Evolutionary conservation across 192 early-diverging fungal species (phyloP).

Genomic region (Entomortierella chlamydospora): DNA sequence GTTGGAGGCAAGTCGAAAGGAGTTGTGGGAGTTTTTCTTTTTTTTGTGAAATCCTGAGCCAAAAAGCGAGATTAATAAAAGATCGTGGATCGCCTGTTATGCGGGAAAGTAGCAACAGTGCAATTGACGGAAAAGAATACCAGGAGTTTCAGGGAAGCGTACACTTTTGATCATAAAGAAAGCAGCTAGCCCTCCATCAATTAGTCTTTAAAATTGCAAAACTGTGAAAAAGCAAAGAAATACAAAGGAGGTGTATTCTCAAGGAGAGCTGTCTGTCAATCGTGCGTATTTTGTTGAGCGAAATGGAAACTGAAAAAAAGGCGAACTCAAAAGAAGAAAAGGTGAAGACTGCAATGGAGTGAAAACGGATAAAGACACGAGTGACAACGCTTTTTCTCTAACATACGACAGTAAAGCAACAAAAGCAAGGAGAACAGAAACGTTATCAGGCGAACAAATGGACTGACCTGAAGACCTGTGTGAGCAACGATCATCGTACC

Average conservation of each 20-base stretch:
- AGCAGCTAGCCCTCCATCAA: neutral
- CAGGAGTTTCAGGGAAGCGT: neutral
- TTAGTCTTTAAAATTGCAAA: too few relatives aligned
- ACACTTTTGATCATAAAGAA: neutral
- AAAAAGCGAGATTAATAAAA: too few relatives aligned
- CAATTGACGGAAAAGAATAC: neutral
- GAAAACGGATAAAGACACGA: neutral
- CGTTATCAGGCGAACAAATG: slow-evolving; percentile 15
- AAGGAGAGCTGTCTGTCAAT: slow-evolving; percentile 6
- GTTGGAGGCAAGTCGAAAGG: neutral
- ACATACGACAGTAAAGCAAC: neutral
- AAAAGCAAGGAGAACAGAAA: slow-evolving; percentile 6
- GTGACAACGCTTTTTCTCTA: neutral
- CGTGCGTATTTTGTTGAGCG: slow-evolving; percentile 1
- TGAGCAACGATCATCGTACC: neutral
- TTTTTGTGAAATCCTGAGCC: too few relatives aligned
- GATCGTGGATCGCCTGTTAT: too few relatives aligned
- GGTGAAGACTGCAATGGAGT: neutral
- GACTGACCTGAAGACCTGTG: neutral
- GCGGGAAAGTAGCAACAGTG: too few relatives aligned
- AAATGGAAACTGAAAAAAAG: neutral
- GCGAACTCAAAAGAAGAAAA: neutral
- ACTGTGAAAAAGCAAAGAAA: too few relatives aligned
- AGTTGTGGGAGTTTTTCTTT: neutral
- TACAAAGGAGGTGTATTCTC: slow-evolving; percentile 19